These are phyloP conservation scores for Quercus dentata DNA, from an alignment of 306 rosid genomes.

Conservation along the genomic window DNA sequence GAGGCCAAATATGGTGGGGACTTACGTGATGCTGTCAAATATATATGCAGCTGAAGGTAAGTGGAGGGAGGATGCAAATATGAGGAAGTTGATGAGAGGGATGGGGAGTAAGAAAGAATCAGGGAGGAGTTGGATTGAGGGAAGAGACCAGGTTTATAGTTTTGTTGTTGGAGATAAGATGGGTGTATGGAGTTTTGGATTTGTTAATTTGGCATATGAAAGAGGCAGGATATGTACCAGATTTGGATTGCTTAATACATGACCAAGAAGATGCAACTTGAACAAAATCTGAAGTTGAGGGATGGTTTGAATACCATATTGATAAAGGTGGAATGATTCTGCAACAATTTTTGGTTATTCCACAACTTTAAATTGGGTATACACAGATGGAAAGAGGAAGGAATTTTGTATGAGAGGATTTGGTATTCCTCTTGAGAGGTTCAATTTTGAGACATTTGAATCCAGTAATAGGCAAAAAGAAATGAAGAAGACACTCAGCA, in stretches of 20 bases:
- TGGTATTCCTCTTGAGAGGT: background rate
- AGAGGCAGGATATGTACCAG: slow-evolving; percentile 39
- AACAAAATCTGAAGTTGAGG: slow-evolving; percentile 19
- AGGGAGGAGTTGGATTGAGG: slow-evolving; percentile 78
- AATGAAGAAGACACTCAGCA: no score
- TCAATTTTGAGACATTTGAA: no score
- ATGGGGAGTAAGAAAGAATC: slow-evolving; percentile 51
- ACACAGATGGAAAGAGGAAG: background rate
- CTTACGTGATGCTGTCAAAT: slow-evolving; percentile 57
- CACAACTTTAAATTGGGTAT: slow-evolving; percentile 3
- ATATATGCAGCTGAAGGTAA: slow-evolving; percentile 69
- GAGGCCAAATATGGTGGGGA: slow-evolving; percentile 57
- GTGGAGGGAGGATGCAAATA: slow-evolving; percentile 59
- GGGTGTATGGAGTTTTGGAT: slow-evolving; percentile 50
- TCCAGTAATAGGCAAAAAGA: no score
- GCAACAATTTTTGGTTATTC: background rate
- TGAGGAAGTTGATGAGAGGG: slow-evolving; percentile 61
- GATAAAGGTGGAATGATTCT: background rate
- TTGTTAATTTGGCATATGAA: slow-evolving; percentile 54
- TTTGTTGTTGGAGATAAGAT: slow-evolving; percentile 59
- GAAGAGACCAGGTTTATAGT: slow-evolving; percentile 55
- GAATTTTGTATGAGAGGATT: background rate
- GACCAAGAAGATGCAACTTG: slow-evolving; percentile 44
- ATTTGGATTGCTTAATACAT: slow-evolving; percentile 39
- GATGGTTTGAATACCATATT: background rate